Percentiles rank a stretch among this genome's conserved stretches.
phyloP scores from a whole-genome alignment of 805 yeast species.

The Yarrowia sp. region DNA sequence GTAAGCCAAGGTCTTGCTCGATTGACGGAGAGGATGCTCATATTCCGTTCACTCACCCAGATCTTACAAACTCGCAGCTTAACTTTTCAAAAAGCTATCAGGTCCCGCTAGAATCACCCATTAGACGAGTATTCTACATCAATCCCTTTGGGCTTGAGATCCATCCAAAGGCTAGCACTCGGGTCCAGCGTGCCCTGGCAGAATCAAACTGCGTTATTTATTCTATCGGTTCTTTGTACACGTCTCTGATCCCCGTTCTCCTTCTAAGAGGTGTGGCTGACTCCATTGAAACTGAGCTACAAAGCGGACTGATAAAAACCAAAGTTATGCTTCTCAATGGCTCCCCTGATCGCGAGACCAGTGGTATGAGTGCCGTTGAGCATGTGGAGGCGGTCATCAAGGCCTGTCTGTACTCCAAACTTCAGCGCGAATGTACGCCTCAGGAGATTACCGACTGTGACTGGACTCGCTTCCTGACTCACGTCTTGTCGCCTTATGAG shows the following conservation, averaged over 20 bases:
- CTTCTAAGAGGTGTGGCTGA: slow-evolving; percentile 69
- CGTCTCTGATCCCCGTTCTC: slow-evolving; percentile 77
- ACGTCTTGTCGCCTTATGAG: slow-evolving; percentile 6
- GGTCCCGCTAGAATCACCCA: slow-evolving; percentile 69
- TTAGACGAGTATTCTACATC: slow-evolving; percentile 69
- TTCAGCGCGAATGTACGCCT: slow-evolving; percentile 25
- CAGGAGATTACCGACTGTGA: slow-evolving; percentile 2
- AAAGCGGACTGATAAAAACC: slow-evolving; percentile 26
- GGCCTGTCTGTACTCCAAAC: slow-evolving; percentile 49
- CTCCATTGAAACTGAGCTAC: slow-evolving; percentile 42
- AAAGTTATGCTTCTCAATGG: slow-evolving; percentile 73
- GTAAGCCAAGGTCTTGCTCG: slow-evolving; percentile 2
- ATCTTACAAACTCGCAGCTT: slow-evolving; percentile 66
- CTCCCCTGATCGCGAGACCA: slow-evolving; percentile 73
- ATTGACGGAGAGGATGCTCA: slow-evolving; percentile 54
- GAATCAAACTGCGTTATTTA: slow-evolving; percentile 56
- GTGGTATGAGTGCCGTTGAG: slow-evolving; percentile 57
- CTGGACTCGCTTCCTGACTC: slow-evolving; percentile 20
- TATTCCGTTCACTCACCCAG: slow-evolving; percentile 75
- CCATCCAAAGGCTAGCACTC: slow-evolving; percentile 64
- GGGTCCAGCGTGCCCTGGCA: slow-evolving; percentile 51
- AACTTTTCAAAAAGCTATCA: slow-evolving; percentile 51
- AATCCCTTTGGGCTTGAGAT: slow-evolving; percentile 87
- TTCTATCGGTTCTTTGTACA: slow-evolving; percentile 86
- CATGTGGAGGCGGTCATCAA: slow-evolving; percentile 55